phyloP scores from a whole-genome alignment of 2,329 filamentous ascomycete species.

The Sporothrix globosa region DNA sequence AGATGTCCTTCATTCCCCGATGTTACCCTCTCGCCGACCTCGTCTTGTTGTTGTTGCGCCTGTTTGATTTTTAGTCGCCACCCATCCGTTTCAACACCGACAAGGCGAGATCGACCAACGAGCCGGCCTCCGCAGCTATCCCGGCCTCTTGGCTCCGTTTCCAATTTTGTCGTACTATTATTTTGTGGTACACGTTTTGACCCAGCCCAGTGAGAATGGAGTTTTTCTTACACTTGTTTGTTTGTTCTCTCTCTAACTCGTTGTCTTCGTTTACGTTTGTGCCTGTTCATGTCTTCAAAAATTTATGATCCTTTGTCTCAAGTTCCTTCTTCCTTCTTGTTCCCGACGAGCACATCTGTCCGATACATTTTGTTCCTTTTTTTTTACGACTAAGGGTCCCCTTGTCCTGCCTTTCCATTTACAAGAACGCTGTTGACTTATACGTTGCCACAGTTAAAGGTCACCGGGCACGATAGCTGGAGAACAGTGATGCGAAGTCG shows the following conservation, averaged over 20 bases:
- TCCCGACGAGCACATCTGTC: neutral
- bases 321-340: neutral
- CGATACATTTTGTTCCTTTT: neutral
- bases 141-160: conserved; percentile 1
- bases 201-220: no score
- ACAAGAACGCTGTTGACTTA: neutral
- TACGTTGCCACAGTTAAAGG: neutral
- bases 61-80: neutral
- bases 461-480: neutral
- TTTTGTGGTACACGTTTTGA: neutral
- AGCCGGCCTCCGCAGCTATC: neutral
- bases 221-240: neutral
- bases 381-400: no score
- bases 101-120: neutral
- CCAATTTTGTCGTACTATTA: neutral
- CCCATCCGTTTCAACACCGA: neutral
- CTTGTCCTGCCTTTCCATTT: neutral
- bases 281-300: neutral
- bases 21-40: neutral
- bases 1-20: neutral
- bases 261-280: neutral
- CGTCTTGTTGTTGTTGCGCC: neutral
- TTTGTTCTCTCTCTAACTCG: neutral
- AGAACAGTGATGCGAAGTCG: neutral
- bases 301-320: neutral